Base-by-base conservation (phyloP, 2,329 filamentous ascomycete species). In the Xylariaceae sp. region DNA sequence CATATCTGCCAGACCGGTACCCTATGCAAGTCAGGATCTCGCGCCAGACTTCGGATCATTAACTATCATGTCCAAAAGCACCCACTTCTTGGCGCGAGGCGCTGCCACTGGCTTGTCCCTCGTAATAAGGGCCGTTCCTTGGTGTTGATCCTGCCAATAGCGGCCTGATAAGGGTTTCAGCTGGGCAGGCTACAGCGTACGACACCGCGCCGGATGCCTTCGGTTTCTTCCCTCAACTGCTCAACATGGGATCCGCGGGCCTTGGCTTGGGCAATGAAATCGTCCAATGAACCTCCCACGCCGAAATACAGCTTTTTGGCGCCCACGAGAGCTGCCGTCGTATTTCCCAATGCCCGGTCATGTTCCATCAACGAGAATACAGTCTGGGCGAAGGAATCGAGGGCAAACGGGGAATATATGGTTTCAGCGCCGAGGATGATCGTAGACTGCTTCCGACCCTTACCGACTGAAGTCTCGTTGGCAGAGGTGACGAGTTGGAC, bases 251-350 rank as follows among this genome's bases (percentile, higher is more conserved):
- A 65, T 3, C 74, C 75, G 23, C 64, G 64, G 1, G 53, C 59
- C 35, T 60, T 60, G 26, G 75, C 69, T 42, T 60, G 64, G 32
- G 65, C 58, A 30, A 79, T 62, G 46, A 92, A 86, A 44, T 84
- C 83, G 53, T 87, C 81, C 15, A 92, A 70, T 14, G 83, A 88
- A 0, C 85, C 85, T 0, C 85, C 85, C 5, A 92, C 85, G 3
- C 85, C 85, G 58, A 92, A 92, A 58, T 92, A 92, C 9, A 89
- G 68, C 44, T 76, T 74, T 63, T 92, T 92, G 1, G 85, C 85
- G 3, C 74, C 84, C 5, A 90, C 70, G 14, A 87, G 63, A 1
- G 80, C 77, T 31, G 71, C 72, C 0, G 77, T 74, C 32, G 63
- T 60, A 32, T 67, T 63, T 3, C 52, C 51, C 3, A 52, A 45